These are phyloP conservation scores for Coriaria nepalensis DNA, from an alignment of 306 rosid genomes.

Conservation along the genomic window DNA sequence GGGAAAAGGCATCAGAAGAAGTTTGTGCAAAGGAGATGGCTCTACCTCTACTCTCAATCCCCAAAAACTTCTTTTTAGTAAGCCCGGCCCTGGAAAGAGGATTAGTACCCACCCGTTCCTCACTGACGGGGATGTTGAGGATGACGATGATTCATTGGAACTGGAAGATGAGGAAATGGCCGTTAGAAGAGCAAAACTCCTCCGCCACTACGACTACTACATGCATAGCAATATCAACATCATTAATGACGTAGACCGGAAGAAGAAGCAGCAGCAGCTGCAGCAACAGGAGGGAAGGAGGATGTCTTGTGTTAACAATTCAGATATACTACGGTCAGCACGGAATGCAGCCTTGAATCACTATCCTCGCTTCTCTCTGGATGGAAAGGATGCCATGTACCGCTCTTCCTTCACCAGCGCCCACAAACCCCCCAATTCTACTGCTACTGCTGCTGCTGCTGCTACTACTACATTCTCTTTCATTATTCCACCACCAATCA, in stretches of 20 bases:
- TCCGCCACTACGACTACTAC: background rate
- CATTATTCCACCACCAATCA: constrained; percentile 13
- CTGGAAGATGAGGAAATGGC: constrained; percentile 61
- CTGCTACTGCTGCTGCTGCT: no score
- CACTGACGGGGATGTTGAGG: constrained; percentile 23
- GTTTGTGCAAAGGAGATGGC: constrained; percentile 49
- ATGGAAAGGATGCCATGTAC: constrained; percentile 86
- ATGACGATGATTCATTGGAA: constrained; percentile 51
- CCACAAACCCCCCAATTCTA: no score
- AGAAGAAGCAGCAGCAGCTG: constrained; percentile 12
- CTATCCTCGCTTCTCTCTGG: constrained; percentile 87
- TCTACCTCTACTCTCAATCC: constrained; percentile 68
- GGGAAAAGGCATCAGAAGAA: constrained; percentile 66
- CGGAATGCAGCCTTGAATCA: constrained; percentile 70
- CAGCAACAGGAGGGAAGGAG: constrained; percentile 29
- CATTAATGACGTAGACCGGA: background rate
- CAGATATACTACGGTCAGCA: constrained; percentile 71
- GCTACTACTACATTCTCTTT: no score
- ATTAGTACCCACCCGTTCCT: constrained; percentile 1
- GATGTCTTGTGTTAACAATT: constrained; percentile 67
- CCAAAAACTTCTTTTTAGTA: constrained; percentile 10
- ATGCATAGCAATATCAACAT: no score
- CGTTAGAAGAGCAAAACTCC: constrained; percentile 35
- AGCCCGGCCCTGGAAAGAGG: constrained; percentile 9
- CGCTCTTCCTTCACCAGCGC: constrained; percentile 52